Evolutionary conservation across 202 grass and related monocot species (phyloP).

Genomic region (Saccharum hybrid): DNA sequence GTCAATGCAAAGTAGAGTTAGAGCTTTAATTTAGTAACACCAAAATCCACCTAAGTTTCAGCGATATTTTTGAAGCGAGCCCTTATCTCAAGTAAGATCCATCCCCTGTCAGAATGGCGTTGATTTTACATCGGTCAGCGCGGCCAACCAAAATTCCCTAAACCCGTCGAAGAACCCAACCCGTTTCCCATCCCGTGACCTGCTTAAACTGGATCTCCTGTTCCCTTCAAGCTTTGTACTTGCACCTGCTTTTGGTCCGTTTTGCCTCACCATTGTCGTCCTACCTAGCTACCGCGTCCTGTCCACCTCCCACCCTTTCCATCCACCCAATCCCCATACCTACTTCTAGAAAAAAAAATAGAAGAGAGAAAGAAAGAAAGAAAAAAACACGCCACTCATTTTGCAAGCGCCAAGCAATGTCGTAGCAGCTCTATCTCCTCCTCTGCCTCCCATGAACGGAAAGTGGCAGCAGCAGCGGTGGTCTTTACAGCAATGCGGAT

Average conservation of each 20-base stretch:
- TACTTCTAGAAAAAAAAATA: constrained; percentile 25
- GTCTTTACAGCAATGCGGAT: constrained; percentile 34
- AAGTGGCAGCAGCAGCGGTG: not conserved
- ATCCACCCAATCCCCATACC: constrained; percentile 14
- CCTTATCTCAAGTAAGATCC: constrained; percentile 19
- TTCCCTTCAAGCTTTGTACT: constrained; percentile 46
- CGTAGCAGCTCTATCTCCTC: not conserved
- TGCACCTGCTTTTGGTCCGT: constrained; percentile 45
- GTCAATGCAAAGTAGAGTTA: not conserved
- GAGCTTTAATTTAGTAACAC: not conserved
- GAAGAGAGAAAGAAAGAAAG: no score
- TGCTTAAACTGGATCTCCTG: constrained; percentile 35
- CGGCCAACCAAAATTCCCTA: constrained; percentile 41
- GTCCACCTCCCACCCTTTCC: constrained; percentile 18
- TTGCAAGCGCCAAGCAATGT: constrained; percentile 43
- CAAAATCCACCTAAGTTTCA: not conserved
- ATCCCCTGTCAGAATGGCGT: constrained; percentile 37
- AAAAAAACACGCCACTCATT: constrained; percentile 17
- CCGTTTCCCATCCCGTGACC: constrained; percentile 3
- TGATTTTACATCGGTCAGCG: constrained; percentile 55
- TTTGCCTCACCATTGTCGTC: constrained; percentile 53
- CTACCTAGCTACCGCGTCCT: constrained; percentile 49
- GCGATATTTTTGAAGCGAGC: not conserved
- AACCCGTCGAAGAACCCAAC: constrained; percentile 1
- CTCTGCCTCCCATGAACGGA: not conserved